Conservation (phyloP, 176 grass and related monocot genomes). For the Avena insularis region DNA sequence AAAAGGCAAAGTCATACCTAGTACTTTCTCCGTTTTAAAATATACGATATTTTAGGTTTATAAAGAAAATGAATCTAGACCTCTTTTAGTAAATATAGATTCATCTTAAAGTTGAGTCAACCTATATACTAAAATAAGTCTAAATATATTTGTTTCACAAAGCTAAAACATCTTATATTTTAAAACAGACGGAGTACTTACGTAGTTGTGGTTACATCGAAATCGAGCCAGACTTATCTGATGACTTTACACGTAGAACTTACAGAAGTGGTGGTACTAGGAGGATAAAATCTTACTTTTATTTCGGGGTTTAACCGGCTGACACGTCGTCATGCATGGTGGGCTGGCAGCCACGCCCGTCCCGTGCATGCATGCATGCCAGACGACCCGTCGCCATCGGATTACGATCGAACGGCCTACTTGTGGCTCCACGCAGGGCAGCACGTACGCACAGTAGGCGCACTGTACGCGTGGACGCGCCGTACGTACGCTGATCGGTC, state of each 20-base stretch:
- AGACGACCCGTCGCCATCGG: slow-evolving; percentile 25
- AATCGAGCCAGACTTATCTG: too few relatives aligned
- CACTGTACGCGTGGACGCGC: too few relatives aligned
- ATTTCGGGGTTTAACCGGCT: neutral
- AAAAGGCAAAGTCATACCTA: neutral
- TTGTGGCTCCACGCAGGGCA: neutral
- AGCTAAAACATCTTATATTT: too few relatives aligned
- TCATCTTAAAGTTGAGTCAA: too few relatives aligned
- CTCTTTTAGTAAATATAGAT: too few relatives aligned
- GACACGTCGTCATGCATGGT: neutral
- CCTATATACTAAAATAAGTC: too few relatives aligned
- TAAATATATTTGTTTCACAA: too few relatives aligned
- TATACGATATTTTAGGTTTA: too few relatives aligned
- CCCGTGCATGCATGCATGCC: slow-evolving; percentile 31
- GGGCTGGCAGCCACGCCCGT: slow-evolving; percentile 27
- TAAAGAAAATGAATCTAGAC: too few relatives aligned
- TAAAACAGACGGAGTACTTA: too few relatives aligned
- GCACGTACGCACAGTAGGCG: neutral
- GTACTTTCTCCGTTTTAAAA: neutral
- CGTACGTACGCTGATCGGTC: too few relatives aligned
- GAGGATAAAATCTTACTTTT: too few relatives aligned
- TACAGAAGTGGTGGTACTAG: neutral
- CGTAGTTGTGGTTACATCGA: neutral
- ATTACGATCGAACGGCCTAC: slow-evolving; percentile 42
- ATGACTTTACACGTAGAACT: neutral